These are phyloP conservation scores for Metschnikowia shivogae DNA, from an alignment of 805 yeast genomes.

Conservation along the genomic window DNA sequence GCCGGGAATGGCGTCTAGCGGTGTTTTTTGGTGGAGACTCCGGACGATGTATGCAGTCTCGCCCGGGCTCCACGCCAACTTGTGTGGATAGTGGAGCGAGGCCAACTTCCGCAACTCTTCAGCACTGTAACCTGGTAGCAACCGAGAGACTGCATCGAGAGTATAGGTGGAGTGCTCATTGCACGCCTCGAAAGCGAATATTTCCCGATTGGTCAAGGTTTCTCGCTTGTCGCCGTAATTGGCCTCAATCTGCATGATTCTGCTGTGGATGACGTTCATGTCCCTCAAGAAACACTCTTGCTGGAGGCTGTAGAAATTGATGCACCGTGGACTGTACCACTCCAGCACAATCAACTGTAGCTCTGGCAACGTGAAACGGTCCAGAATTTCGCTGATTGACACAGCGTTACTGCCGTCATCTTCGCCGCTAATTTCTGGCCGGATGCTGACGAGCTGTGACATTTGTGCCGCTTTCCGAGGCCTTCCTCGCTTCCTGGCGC, in stretches of 20 bases:
- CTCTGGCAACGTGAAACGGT: constrained; percentile 13
- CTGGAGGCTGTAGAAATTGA: constrained; percentile 12
- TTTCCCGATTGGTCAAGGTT: constrained; percentile 8
- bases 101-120: constrained; percentile 10
- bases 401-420: neutral
- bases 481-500: neutral
- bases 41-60: constrained; percentile 10
- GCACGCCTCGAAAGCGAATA: constrained; percentile 15
- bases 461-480: neutral
- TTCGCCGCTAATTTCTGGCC: neutral
- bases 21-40: constrained; percentile 5
- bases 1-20: constrained; percentile 3
- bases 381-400: neutral
- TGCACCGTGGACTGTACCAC: constrained; percentile 12
- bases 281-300: constrained; percentile 15
- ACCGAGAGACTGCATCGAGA: constrained; percentile 3
- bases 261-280: constrained; percentile 7
- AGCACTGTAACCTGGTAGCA: constrained; percentile 10
- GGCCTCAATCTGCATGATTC: constrained; percentile 11
- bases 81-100: constrained; percentile 10
- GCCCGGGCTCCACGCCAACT: constrained; percentile 10
- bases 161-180: constrained; percentile 7
- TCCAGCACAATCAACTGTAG: constrained; percentile 15
- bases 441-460: neutral
- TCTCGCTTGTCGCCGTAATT: constrained; percentile 11